These are phyloP conservation scores for Hansenula anomala DNA, from an alignment of 1,139 yeast species.

Conservation along the genomic window DNA sequence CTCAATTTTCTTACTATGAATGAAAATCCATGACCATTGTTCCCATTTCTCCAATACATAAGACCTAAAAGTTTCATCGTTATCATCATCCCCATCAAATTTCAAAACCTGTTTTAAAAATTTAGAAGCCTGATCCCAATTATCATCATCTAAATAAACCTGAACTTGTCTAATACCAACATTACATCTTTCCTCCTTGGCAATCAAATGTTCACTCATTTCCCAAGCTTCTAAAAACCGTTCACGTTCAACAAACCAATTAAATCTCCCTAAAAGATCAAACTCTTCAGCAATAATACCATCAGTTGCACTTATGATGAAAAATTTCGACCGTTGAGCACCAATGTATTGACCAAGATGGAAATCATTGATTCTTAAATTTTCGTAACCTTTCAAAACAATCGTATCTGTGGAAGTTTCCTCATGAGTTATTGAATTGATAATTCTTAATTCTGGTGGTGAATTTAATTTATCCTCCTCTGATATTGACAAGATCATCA, in stretches of 20 bases:
- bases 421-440: slow-evolving; percentile 62
- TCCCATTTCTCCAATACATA: slow-evolving; percentile 56
- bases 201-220: slow-evolving; percentile 55
- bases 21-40: slow-evolving; percentile 53
- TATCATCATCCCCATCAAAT: slow-evolving; percentile 22
- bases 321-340: slow-evolving; percentile 40
- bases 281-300: slow-evolving; percentile 73
- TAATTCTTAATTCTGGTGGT: slow-evolving; percentile 69
- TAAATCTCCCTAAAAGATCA: slow-evolving; percentile 59
- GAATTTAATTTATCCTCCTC: slow-evolving; percentile 25
- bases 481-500: slow-evolving; percentile 52
- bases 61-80: slow-evolving; percentile 30
- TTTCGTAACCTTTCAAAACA: slow-evolving; percentile 52
- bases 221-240: slow-evolving; percentile 71
- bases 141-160: slow-evolving; percentile 39
- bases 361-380: slow-evolving; percentile 77
- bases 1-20: slow-evolving; percentile 42
- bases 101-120: slow-evolving; percentile 43
- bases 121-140: slow-evolving; percentile 55
- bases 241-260: slow-evolving; percentile 63
- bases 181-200: slow-evolving; percentile 45
- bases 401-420: slow-evolving; percentile 84
- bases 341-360: slow-evolving; percentile 50
- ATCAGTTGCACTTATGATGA: slow-evolving; percentile 75
- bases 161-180: slow-evolving; percentile 65